Base-by-base conservation (phyloP, 345 rosid species). In the Salix caprea region DNA sequence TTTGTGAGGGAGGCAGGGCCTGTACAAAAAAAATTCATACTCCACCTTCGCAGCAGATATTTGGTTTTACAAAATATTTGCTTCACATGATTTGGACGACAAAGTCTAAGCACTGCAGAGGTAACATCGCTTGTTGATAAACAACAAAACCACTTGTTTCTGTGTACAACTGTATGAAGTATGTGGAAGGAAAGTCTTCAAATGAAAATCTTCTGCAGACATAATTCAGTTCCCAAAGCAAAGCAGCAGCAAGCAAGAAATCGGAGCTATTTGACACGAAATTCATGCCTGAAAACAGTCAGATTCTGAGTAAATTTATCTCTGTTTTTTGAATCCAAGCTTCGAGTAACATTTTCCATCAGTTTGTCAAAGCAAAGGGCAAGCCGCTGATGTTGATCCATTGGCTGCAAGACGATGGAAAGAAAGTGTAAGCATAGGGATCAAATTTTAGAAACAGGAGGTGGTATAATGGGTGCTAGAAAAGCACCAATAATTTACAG, bases 291-390 rank as follows among this genome's bases (percentile, higher is more conserved):
- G 86, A 96, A 94, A 30, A 90, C 81, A 28, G 90, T 91, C 75
- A 96, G 82, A 79, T 91, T 94, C 85, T 96, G 99, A 68, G 98
- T 94, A 86, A 94, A 96, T 83, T 90, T 91, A 84, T 96, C 99
- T 83, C 95, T 88, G 90, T 96, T 96, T 90, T 90, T 96, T 37
- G 97, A 88, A 81, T 96, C 98, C 77, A 94, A 76, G 69, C 97
- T 86, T 75, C 97, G 89, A 14, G 86, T 90, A 44, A 96, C 95
- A 86, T 96, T 97, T 13, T 88, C 79, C 99, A 96, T 93, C 82
- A 96, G 91, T 79, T 83, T 90, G 87, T 96, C 98, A 40, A 96
- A 96, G 82, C 98, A 96, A 52, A 82, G 71, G 2, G 90, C 88
- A 21, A 94, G 92, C 58, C 98, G 90, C 80, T 88, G 94, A 80